phyloP scores from a whole-genome alignment of 768 basidiomycete genomes.

The Pleurotus citrinopileatus region DNA sequence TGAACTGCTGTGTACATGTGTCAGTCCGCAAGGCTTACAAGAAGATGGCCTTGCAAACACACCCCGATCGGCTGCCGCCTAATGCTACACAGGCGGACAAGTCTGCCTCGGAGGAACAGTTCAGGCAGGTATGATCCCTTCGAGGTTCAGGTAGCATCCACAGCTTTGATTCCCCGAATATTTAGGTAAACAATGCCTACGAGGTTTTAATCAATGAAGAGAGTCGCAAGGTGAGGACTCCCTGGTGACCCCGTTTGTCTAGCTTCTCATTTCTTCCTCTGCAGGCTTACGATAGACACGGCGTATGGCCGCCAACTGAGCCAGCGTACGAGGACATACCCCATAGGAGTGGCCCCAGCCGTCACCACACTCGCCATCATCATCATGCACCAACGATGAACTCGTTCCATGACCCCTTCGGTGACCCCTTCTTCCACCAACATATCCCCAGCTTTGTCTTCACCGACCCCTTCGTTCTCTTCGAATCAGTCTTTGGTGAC shows the following conservation, averaged over 20 bases:
- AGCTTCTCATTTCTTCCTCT: conserved; percentile 4
- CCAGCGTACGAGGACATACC: conserved; percentile 24
- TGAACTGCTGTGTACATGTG: conserved; percentile 1
- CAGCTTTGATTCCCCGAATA: conserved; percentile 5
- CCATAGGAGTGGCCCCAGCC: conserved; percentile 20
- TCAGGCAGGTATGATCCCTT: conserved; percentile 32
- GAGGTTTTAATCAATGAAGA: conserved; percentile 65
- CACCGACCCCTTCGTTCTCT: conserved; percentile 74
- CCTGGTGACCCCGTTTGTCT: background rate
- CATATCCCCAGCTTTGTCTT: conserved; percentile 43
- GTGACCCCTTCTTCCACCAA: conserved; percentile 39
- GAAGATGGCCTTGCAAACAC: conserved; percentile 66
- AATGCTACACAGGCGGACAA: conserved; percentile 59
- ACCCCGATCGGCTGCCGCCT: conserved; percentile 68
- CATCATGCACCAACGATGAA: conserved; percentile 13
- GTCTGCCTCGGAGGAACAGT: conserved; percentile 54
- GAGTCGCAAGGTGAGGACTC: conserved; percentile 47
- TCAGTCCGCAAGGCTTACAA: conserved; percentile 83
- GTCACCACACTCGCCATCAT: conserved; percentile 19
- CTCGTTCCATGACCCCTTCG: conserved; percentile 31
- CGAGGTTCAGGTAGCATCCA: background rate
- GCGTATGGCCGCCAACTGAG: conserved; percentile 70
- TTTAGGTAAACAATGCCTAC: conserved; percentile 73
- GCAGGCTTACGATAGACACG: conserved; percentile 67
- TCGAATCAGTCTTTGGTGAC: conserved; percentile 68